Percentiles rank a stretch among this genome's conserved stretches.
Evolutionary conservation across 352 stramenopile genomes (phyloP).

Genomic region (Blastocystis sp.): DNA sequence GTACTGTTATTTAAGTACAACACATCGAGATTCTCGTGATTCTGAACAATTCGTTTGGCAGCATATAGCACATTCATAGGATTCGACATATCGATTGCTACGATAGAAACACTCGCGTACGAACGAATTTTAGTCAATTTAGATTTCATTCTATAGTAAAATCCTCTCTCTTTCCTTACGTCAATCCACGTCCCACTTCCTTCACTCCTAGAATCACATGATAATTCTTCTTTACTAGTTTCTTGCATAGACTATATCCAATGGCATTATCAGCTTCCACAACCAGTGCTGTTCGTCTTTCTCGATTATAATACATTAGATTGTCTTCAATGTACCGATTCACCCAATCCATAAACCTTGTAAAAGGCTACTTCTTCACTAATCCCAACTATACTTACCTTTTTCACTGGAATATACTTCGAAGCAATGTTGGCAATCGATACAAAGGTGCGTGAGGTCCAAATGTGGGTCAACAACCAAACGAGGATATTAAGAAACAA

Average conservation of each 20-base stretch:
- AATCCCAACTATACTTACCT: background rate
- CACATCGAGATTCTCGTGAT: slow-evolving; percentile 30
- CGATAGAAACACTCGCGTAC: slow-evolving; percentile 47
- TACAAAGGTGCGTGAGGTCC: slow-evolving; percentile 15
- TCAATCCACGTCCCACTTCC: background rate
- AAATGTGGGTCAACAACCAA: slow-evolving; percentile 51
- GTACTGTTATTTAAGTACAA: slow-evolving; percentile 64
- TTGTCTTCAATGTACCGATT: slow-evolving; percentile 65
- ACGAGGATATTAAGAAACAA: slow-evolving; percentile 45
- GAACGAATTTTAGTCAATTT: slow-evolving; percentile 1
- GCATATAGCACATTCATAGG: slow-evolving; percentile 45
- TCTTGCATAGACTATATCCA: slow-evolving; percentile 62
- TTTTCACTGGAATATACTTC: background rate
- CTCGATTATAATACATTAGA: slow-evolving; percentile 31
- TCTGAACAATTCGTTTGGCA: slow-evolving; percentile 8
- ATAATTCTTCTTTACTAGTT: slow-evolving; percentile 68
- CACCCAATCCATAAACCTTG: slow-evolving; percentile 26
- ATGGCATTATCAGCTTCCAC: slow-evolving; percentile 65
- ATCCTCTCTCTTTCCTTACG: background rate
- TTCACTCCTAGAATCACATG: slow-evolving; percentile 57
- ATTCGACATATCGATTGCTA: slow-evolving; percentile 66
- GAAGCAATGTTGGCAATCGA: background rate
- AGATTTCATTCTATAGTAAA: slow-evolving; percentile 37
- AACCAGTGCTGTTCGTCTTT: slow-evolving; percentile 37
- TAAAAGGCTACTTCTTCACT: background rate